Evolutionary conservation across 2,329 filamentous ascomycete species (phyloP), one percentile per base, ranked within the genome.

Genomic region (Pestalotiopsis sp.): DNA sequence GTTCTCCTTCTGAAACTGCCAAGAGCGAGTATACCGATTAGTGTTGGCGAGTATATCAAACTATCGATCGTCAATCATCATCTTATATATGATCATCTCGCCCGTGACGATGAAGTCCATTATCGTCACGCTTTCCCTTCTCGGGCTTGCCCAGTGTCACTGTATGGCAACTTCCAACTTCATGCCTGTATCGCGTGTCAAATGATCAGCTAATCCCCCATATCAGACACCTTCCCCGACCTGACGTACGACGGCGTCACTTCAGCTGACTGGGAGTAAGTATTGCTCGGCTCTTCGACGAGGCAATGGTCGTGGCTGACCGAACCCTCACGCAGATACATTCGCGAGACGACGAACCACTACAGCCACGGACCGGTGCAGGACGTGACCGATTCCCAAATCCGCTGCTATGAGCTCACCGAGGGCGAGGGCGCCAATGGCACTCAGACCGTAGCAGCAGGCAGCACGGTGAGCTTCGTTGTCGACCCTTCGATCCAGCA

Each of bases 321-420:
- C 27, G 14, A 17, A 17, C 25, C 7, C 57, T 59, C 23, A 27
- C 23, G 17, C 61, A 64, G 61, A 41, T 64, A 45, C 20, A 64
- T 64, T 31, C 75, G 80, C 25, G 74, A 80, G 71, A 81, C 80
- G 31, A 80, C 80, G 36, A 81, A 81, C 73, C 78, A 78, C 72
- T 74, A 81, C 68, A 74, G 72, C 31, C 80, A 81, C 69, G 73
- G 73, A 5, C 78, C 71, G 0, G 78, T 81, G 2, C 75, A 78
- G 6, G 75, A 79, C 45, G 79, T 81, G 4, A 76, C 71, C 5
- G 72, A 71, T 61, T 17, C 71, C 0, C 77, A 80, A 67, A 79
- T 81, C 72, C 77, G 79, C 31, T 81, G 80, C 72, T 81, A 78
- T 71, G 77, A 81, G 70, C 61, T 72, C 4, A 64, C 39, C 52